Conservation (phyloP, 2,329 filamentous ascomycete species). For the Rutstroemia sp. region DNA sequence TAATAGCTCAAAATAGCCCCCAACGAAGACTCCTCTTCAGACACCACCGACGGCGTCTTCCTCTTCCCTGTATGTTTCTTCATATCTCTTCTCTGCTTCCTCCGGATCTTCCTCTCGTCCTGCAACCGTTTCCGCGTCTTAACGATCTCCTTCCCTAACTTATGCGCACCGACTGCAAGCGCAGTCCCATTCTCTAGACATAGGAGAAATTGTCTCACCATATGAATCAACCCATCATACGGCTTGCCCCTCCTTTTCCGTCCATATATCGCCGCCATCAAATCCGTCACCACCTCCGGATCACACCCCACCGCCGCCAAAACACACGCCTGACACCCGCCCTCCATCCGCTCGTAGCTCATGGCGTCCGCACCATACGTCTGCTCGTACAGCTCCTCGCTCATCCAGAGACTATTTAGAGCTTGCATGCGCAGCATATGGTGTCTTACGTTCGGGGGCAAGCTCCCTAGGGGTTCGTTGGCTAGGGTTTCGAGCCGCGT, state of each 20-base stretch:
- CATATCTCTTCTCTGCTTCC: neutral
- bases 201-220: slow-evolving; percentile 20
- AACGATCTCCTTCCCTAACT: slow-evolving; percentile 14
- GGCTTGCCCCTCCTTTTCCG: slow-evolving; percentile 12
- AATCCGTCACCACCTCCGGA: slow-evolving; percentile 35
- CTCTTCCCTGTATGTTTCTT: neutral
- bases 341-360: slow-evolving; percentile 27
- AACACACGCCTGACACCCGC: slow-evolving; percentile 46
- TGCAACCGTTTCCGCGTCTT: slow-evolving; percentile 14
- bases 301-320: slow-evolving; percentile 41
- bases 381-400: slow-evolving; percentile 28
- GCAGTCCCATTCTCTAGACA: neutral
- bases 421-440: slow-evolving; percentile 16
- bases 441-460: neutral
- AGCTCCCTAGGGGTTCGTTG: neutral
- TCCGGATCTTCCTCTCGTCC: neutral
- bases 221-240: slow-evolving; percentile 10
- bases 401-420: slow-evolving; percentile 31
- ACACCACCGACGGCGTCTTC: too few relatives aligned
- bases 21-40: neutral
- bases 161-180: slow-evolving; percentile 7
- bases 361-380: slow-evolving; percentile 24
- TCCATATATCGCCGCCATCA: slow-evolving; percentile 38
- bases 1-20: too few relatives aligned
- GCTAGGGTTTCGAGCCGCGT: slow-evolving; percentile 25